Percentiles rank a stretch among this genome's conserved stretches.
These are phyloP conservation scores for Nitzschia sp. DNA, from an alignment of 108 stramenopile genomes.

Conservation along the genomic window DNA sequence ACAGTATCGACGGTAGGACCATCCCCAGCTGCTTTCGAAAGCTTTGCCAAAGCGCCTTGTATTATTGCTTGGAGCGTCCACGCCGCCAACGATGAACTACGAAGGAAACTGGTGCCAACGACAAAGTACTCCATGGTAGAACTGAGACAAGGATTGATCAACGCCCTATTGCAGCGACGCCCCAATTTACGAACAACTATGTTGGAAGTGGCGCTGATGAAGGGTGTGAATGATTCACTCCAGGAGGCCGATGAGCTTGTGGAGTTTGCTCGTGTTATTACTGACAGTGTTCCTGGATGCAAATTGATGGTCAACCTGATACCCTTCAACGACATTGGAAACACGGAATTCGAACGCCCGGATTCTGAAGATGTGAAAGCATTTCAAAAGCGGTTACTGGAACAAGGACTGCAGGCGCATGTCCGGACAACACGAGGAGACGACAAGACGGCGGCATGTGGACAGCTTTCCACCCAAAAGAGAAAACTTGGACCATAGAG, in stretches of 20 bases:
- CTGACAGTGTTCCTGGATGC: conserved; percentile 48
- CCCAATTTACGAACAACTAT: conserved; percentile 54
- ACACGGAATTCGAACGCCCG: conserved; percentile 52
- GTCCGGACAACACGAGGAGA: conserved; percentile 83
- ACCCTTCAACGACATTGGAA: conserved; percentile 83
- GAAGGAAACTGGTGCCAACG: conserved; percentile 77
- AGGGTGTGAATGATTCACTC: conserved; percentile 79
- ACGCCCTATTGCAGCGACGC: conserved; percentile 55
- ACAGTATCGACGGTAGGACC: conserved; percentile 89
- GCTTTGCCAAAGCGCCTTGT: conserved; percentile 59
- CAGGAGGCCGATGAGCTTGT: conserved; percentile 76
- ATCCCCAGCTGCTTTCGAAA: conserved; percentile 52
- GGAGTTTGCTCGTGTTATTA: conserved; percentile 60
- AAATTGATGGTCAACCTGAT: conserved; percentile 85
- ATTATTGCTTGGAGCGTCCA: conserved; percentile 87
- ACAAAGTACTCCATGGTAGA: conserved; percentile 75
- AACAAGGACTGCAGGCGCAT: conserved; percentile 43
- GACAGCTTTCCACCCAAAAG: conserved; percentile 68
- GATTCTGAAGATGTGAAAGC: conserved; percentile 42
- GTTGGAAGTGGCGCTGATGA: conserved; percentile 82
- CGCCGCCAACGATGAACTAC: conserved; percentile 69
- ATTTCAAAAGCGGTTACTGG: conserved; percentile 59
- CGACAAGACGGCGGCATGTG: conserved; percentile 86
- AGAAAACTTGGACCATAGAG: neutral
- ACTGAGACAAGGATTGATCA: conserved; percentile 67